Evolutionary conservation across 2,329 filamentous ascomycete genomes (phyloP), one percentile per base, ranked within the genome.

Genomic region (Pseudopithomyces chartarum): DNA sequence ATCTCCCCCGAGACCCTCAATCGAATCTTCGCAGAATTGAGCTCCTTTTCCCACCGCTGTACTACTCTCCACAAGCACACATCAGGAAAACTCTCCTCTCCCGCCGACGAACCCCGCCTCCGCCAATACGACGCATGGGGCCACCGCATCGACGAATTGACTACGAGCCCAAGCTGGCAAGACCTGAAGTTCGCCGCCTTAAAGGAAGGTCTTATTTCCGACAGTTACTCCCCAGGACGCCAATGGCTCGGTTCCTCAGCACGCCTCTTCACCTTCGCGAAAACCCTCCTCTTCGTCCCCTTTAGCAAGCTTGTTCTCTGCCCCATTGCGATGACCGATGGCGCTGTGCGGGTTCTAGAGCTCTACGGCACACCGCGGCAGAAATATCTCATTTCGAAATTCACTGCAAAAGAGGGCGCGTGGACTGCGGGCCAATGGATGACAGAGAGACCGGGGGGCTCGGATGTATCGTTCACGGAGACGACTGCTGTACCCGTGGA

Each of bases 381-480:
- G 40, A 44, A 44, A 44, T 5, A 4, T 4, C 3, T 44, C 4
- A 20, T 22, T n/a, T 13, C 12, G 7, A 13, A 38, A 5, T 13
- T 36, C 26, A 29, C 26, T 4, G 26, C 26, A 8, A n/a, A 11
- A 36, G 15, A 36, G 15, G 11, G 34, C 12, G 34, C 15, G 34
- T 13, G 11, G 34, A 13, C 15, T 36, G 34, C 15, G 12, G 34
- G 12, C 13, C 34, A n/a, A 13, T 91, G 89, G 89, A 91, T 91
- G 89, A 91, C 89, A 0, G 88, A 91, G 64, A 80, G 88, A 2
- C 80, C 82, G 0, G 88, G 88, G 1, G 89, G 88, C 0, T 89
- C 86, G 60, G 89, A 91, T 64, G 87, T 91, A 1, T 85, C 85
- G 3, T 80, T 82, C 36, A 90, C 86, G 0, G 88, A 91, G 72